These are phyloP conservation scores for Pichia sp. DNA, from an alignment of 1,139 yeast genomes.

Conservation along the genomic window DNA sequence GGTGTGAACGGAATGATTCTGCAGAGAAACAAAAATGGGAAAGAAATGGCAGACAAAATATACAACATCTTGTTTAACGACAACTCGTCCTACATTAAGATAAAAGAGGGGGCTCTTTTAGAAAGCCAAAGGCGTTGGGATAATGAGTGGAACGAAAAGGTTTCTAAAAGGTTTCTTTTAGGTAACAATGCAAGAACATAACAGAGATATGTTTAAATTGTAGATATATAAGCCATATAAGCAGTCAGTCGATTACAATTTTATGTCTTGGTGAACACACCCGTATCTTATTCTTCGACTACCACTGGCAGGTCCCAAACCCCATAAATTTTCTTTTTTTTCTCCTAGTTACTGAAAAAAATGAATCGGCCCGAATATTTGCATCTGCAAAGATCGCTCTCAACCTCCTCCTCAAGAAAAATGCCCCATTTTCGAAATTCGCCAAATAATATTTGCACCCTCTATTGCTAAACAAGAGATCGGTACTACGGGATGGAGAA, in stretches of 20 bases:
- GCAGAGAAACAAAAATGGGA: slow-evolving; percentile 33
- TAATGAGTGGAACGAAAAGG: slow-evolving; percentile 55
- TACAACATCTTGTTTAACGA: slow-evolving; percentile 38
- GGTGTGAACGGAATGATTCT: slow-evolving; percentile 44
- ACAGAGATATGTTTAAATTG: neutral
- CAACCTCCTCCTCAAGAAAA: neutral
- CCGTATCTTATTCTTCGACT: too few relatives aligned
- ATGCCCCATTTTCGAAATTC: neutral
- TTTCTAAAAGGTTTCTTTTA: slow-evolving; percentile 13
- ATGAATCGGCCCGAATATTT: neutral
- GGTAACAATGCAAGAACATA: neutral
- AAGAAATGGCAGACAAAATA: slow-evolving; percentile 51
- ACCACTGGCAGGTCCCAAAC: too few relatives aligned
- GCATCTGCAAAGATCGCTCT: neutral
- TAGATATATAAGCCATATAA: too few relatives aligned
- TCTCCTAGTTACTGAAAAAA: neutral
- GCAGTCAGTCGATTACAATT: too few relatives aligned
- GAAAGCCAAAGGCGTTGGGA: slow-evolving; percentile 75
- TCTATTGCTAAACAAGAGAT: neutral
- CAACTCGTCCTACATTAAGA: slow-evolving; percentile 24
- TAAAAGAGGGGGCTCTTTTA: slow-evolving; percentile 63
- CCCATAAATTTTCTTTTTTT: too few relatives aligned
- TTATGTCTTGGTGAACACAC: too few relatives aligned
- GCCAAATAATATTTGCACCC: neutral
- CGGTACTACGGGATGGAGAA: neutral